Conservation (phyloP, 2,329 filamentous ascomycete genomes). For the Colletotrichum cordylinicola region DNA sequence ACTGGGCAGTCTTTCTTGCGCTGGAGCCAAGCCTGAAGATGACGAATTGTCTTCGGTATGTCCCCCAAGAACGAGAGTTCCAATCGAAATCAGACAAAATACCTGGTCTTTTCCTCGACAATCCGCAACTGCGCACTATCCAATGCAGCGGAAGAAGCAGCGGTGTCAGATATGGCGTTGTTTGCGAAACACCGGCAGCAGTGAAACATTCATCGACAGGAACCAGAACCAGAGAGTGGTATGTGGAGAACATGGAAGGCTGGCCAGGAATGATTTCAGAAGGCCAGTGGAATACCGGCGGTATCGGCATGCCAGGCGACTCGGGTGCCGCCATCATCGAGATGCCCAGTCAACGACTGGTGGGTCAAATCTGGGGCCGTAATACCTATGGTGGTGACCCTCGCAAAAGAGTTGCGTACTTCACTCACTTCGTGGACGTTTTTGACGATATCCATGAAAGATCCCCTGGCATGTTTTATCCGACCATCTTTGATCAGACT, state of each 20-base stretch:
- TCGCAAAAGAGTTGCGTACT: background rate
- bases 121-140: background rate
- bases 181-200: background rate
- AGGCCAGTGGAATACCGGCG: background rate
- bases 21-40: background rate
- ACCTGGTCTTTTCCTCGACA: background rate
- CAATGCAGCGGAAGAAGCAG: background rate
- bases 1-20: background rate
- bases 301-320: background rate
- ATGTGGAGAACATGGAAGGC: background rate
- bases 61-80: no score
- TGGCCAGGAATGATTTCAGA: background rate
- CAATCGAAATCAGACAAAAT: background rate
- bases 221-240: background rate
- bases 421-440: background rate
- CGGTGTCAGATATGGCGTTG: background rate
- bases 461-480: background rate
- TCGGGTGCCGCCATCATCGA: background rate
- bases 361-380: slow-evolving; percentile 3
- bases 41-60: background rate
- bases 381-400: background rate
- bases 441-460: background rate
- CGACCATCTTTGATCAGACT: no score
- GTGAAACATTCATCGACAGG: background rate
- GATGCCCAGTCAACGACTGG: background rate